A percentile compares a stretch with the other conserved stretches of the same genome.
Conservation (phyloP, 2,329 filamentous ascomycete genomes). For the Alternaria ventricosa region DNA sequence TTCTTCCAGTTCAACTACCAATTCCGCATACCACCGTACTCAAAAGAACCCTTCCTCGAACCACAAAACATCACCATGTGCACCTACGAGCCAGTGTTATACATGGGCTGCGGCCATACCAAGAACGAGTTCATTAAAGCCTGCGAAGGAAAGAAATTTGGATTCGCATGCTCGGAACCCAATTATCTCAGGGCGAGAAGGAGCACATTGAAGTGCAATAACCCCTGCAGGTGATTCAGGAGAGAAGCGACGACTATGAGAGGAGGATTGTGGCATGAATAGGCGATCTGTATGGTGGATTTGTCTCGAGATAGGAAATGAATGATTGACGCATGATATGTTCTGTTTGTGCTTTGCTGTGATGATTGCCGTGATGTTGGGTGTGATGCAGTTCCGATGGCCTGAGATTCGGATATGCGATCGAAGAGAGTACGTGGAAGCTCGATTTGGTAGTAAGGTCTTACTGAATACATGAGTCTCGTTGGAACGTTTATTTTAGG, state of each 20-base stretch:
- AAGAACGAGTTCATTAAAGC: not conserved
- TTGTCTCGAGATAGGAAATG: not conserved
- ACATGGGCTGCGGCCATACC: not conserved
- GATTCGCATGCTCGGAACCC: not conserved
- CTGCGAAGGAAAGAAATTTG: not conserved
- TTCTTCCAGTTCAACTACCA: not conserved
- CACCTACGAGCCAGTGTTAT: not conserved
- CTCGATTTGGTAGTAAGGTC: not conserved
- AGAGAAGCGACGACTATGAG: not conserved
- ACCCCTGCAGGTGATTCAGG: not conserved
- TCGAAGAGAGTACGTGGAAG: rapidly evolving
- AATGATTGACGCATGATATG: not conserved
- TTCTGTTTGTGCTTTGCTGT: not conserved
- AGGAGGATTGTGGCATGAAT: not conserved
- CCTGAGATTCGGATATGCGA: not conserved
- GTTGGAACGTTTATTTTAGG: not conserved
- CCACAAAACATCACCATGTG: not conserved
- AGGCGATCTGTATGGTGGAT: not conserved
- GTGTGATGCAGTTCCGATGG: not conserved
- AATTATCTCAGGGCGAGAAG: not conserved
- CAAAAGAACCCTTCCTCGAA: not conserved
- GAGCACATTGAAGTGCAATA: not conserved
- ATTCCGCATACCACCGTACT: not conserved
- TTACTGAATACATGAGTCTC: not conserved
- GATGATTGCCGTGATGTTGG: not conserved